Percentiles rank a stretch among this genome's conserved stretches.
These are phyloP conservation scores for Camelina laxa DNA, from an alignment of 345 rosid genomes.

Conservation along the genomic window DNA sequence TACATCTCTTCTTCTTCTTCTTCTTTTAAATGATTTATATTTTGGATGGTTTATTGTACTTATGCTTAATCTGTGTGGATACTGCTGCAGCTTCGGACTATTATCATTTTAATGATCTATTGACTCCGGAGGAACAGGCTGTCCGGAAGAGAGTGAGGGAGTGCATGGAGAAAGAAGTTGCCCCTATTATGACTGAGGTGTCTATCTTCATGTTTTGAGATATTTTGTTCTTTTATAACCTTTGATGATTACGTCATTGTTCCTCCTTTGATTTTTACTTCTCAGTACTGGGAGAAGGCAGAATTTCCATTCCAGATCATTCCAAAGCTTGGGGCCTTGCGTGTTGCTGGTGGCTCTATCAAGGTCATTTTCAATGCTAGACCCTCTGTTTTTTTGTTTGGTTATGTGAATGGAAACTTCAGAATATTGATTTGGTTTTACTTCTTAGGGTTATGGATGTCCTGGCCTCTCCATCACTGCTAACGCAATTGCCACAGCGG, in stretches of 20 bases:
- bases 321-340: slow-evolving; percentile 72
- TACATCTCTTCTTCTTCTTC: neutral
- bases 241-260: neutral
- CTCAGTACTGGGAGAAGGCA: slow-evolving; percentile 97
- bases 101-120: slow-evolving; percentile 73
- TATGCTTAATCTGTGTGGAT: slow-evolving; percentile 1
- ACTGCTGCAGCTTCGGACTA: slow-evolving; percentile 76
- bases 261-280: slow-evolving; percentile 17
- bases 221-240: neutral
- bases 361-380: slow-evolving; percentile 56
- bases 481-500: slow-evolving; percentile 70
- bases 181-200: slow-evolving; percentile 88
- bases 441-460: slow-evolving; percentile 84
- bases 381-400: slow-evolving; percentile 19
- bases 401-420: neutral
- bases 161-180: slow-evolving; percentile 92
- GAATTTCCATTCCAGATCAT: slow-evolving; percentile 86
- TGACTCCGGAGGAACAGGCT: slow-evolving; percentile 80
- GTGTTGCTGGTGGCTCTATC: slow-evolving; percentile 84
- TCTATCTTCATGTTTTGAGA: slow-evolving; percentile 21
- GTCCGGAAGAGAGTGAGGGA: slow-evolving; percentile 68
- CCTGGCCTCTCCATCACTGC: slow-evolving; percentile 84
- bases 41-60: slow-evolving; percentile 4
- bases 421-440: slow-evolving; percentile 27
- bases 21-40: neutral